These are phyloP conservation scores for Candida namnaoensis DNA, from an alignment of 805 yeast genomes.

Conservation along the genomic window DNA sequence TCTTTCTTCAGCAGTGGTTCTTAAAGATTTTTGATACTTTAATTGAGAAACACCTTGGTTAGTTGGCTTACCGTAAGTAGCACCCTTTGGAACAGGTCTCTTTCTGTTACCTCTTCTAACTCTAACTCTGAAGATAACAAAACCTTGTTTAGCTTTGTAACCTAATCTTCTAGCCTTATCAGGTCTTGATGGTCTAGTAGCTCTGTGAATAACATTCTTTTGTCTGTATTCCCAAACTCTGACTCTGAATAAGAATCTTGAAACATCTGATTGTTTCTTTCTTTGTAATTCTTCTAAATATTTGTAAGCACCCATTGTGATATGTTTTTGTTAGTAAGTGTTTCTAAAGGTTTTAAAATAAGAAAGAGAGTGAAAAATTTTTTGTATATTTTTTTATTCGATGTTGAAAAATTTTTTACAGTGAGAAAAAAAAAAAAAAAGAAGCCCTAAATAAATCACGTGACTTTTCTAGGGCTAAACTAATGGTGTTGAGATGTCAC, in stretches of 20 bases:
- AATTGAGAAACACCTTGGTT: constrained; percentile 99
- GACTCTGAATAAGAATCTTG: constrained; percentile 98
- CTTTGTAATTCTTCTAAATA: constrained; percentile 98
- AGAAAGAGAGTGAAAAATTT: not conserved
- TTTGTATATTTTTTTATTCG: not conserved
- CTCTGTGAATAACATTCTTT: constrained; percentile 97
- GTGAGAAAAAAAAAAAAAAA: no score
- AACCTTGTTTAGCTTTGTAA: constrained; percentile 99
- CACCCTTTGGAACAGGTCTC: constrained; percentile 99
- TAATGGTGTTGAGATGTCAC: no score
- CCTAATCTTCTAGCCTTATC: constrained; percentile 99
- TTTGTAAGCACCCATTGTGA: constrained; percentile 97
- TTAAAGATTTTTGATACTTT: constrained; percentile 97
- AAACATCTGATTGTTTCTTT: constrained; percentile 99
- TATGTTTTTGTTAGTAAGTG: not conserved
- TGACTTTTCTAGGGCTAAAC: no score
- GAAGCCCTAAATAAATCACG: no score
- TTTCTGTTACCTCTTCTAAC: constrained; percentile 99
- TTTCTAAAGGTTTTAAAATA: no score
- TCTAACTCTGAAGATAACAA: constrained; percentile 96
- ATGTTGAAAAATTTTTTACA: no score
- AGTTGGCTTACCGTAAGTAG: constrained; percentile 99
- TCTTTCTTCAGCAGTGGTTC: constrained; percentile 99
- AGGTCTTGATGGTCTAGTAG: constrained; percentile 97
- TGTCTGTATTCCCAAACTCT: constrained; percentile 99